Conservation (phyloP, 768 basidiomycete species). For the Pluteus cervinus region DNA sequence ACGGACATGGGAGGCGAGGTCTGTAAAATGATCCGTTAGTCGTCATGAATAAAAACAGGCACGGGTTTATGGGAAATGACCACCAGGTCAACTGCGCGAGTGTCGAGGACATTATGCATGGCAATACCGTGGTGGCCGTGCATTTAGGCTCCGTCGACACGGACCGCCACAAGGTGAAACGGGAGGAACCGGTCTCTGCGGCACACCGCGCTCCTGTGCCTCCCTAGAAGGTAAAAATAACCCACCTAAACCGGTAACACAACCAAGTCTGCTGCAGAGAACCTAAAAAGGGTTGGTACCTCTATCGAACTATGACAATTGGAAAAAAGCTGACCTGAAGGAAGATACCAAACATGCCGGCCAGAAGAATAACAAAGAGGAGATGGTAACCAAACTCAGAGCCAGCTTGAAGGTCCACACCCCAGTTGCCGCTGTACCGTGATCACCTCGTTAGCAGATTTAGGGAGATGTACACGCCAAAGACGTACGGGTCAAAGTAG, state of each 20-base stretch:
- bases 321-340: conserved; percentile 59
- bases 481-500: conserved; percentile 77
- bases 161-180: too few species aligned
- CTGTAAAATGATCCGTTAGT: conserved; percentile 20
- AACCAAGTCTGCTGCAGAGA: conserved; percentile 73
- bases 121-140: too few species aligned
- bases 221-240: too few species aligned
- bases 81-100: too few species aligned
- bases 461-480: background rate
- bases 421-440: conserved; percentile 72
- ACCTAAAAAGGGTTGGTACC: too few species aligned
- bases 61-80: too few species aligned
- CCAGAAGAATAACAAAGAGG: conserved; percentile 79
- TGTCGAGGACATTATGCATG: too few species aligned
- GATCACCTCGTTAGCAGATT: conserved; percentile 2
- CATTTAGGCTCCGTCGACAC: too few species aligned
- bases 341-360: conserved; percentile 77
- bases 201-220: too few species aligned
- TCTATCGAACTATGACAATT: background rate
- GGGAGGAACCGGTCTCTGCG: too few species aligned
- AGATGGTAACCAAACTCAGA: conserved; percentile 82
- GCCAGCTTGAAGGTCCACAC: conserved; percentile 84
- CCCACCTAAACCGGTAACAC: conserved; percentile 73
- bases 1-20: conserved; percentile 52
- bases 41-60: conserved; percentile 3